phyloP scores from a whole-genome alignment of 306 rosid species.

The Rubus parviflorus region DNA sequence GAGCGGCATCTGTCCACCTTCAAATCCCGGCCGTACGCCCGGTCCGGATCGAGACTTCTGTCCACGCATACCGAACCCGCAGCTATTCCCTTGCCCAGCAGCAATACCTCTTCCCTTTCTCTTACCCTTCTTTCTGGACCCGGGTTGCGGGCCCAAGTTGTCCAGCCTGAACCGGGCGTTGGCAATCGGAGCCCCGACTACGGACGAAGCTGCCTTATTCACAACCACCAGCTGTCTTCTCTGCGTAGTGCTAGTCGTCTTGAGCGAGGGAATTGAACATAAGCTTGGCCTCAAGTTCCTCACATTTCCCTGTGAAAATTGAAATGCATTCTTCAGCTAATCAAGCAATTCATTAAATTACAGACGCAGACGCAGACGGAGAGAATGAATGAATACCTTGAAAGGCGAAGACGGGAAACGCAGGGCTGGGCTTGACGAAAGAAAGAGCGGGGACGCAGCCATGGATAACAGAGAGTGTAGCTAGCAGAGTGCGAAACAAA shows the following conservation, averaged over 20 bases:
- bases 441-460: conserved; percentile 53
- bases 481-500: background rate
- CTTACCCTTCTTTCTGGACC: conserved; percentile 84
- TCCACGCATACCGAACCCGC: conserved; percentile 98
- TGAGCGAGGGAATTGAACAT: conserved; percentile 30
- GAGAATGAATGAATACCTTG: conserved; percentile 44
- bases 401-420: conserved; percentile 55
- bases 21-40: conserved; percentile 77
- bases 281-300: conserved; percentile 42
- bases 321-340: background rate
- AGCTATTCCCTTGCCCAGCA: conserved; percentile 96
- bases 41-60: conserved; percentile 98
- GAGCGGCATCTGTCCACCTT: conserved; percentile 98
- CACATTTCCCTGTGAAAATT: conserved; percentile 54
- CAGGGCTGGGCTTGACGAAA: conserved; percentile 30
- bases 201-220: conserved; percentile 35
- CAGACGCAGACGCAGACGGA: background rate
- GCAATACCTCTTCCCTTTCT: conserved; percentile 92
- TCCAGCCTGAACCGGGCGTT: conserved; percentile 68
- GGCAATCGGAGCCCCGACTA: conserved; percentile 21
- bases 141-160: conserved; percentile 90
- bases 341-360: background rate
- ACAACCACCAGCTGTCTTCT: conserved; percentile 34
- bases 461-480: conserved; percentile 32
- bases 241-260: background rate